phyloP scores from a whole-genome alignment of 345 rosid genomes.

The Citrus sinensis region DNA sequence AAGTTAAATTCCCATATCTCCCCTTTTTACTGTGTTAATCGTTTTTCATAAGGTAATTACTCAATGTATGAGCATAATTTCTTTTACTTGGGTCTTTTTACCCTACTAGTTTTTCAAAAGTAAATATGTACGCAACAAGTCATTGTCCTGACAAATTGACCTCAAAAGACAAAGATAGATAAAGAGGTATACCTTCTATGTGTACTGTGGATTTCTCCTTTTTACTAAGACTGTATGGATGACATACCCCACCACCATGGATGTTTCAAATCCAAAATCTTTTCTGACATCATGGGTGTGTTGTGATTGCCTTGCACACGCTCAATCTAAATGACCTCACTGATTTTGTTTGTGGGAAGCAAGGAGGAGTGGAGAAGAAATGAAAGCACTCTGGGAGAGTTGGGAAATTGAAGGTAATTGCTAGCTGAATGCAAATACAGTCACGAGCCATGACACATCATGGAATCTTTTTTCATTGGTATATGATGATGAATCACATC shows the following conservation, averaged over 20 bases:
- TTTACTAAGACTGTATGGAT: neutral
- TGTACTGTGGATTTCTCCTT: neutral
- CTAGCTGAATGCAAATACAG: neutral
- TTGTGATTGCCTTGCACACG: neutral
- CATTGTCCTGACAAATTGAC: too few species aligned
- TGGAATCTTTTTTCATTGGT: neutral
- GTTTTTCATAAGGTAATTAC: too few species aligned
- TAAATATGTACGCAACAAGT: too few species aligned
- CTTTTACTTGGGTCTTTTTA: too few species aligned
- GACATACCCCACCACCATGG: neutral
- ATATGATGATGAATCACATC: neutral
- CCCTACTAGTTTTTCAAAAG: too few species aligned
- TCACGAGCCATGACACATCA: neutral
- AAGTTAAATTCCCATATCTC: too few species aligned
- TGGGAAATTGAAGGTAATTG: neutral
- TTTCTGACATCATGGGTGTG: neutral
- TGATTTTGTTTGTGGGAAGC: neutral
- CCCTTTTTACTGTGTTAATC: too few species aligned
- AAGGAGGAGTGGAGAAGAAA: neutral
- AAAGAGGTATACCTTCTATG: too few species aligned
- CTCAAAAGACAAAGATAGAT: too few species aligned
- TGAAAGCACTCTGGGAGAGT: neutral
- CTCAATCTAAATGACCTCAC: neutral
- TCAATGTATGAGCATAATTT: too few species aligned
- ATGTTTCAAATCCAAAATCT: neutral